These are phyloP conservation scores for Globisporangium echinulatum DNA, from an alignment of 352 stramenopile species.

Conservation along the genomic window DNA sequence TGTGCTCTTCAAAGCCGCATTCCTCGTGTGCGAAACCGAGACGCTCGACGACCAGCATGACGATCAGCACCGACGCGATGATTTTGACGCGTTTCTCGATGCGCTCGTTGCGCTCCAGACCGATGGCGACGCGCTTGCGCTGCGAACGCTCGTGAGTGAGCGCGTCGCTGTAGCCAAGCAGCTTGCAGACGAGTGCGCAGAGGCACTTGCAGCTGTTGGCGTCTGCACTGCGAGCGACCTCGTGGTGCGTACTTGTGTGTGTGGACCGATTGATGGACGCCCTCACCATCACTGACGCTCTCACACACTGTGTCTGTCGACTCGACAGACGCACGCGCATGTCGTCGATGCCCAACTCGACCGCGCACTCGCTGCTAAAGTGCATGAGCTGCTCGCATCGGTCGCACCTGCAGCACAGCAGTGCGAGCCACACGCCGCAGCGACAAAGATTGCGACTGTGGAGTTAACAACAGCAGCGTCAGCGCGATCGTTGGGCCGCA, in stretches of 20 bases:
- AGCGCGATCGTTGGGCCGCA: neutral
- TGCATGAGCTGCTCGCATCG: slow-evolving; percentile 19
- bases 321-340: slow-evolving; percentile 9
- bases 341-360: slow-evolving; percentile 16
- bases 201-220: slow-evolving; percentile 13
- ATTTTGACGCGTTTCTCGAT: slow-evolving; percentile 19
- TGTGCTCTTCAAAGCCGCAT: slow-evolving; percentile 53
- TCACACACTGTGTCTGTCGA: neutral
- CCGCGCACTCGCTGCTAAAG: slow-evolving; percentile 17
- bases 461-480: neutral
- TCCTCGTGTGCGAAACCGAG: slow-evolving; percentile 22
- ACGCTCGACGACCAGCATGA: neutral
- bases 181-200: slow-evolving; percentile 13
- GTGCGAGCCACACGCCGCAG: too few species aligned
- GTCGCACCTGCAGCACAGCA: neutral
- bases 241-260: slow-evolving; percentile 14
- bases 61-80: slow-evolving; percentile 1
- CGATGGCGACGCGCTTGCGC: slow-evolving; percentile 11
- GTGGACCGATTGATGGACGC: too few species aligned
- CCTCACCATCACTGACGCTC: neutral
- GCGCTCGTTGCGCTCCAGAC: slow-evolving; percentile 19
- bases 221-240: slow-evolving; percentile 22
- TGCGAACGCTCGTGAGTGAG: slow-evolving; percentile 22
- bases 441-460: neutral
- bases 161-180: slow-evolving; percentile 18